Evolutionary conservation across 257 asterid species (phyloP), one percentile per base, ranked within the genome.

Genomic region (Primulina tabacum): DNA sequence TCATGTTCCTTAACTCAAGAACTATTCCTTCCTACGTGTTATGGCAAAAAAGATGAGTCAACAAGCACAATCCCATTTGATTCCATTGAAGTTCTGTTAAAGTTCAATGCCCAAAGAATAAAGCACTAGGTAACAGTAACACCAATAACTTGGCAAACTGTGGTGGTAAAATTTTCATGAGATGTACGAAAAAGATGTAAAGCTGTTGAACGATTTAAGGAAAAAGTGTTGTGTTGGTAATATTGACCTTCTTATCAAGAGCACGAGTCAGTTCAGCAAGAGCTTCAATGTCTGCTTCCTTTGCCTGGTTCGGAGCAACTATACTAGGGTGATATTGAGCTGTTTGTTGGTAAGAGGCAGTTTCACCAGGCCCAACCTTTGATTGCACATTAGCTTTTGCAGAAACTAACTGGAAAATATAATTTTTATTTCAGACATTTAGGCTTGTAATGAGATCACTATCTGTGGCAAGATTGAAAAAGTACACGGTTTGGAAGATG

Each of bases 1-100:
- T 89, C 95, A 91, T 75, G 38, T 74, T 87, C 86, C 87, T 89
- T 74, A 94, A 81, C 84, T 94, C 96, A 26, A 62, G 76, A 82
- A 91, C 88, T 74, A 88, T 64, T 58, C 96, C 96, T 77, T 94
- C 99, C 99, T 94, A 73, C 69, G 78, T 24, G 30, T 72, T 40
- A 79, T 72, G 63, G 56, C 67, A 63, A 77, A 72, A 73, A 67
- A 57, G 69, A 78, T 78, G 78, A 83, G 80, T 77, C 64, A 30
- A 57, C 6, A 50, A 2, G 26, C 34, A 29, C 24, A 60, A 26
- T 30, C 63, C 73, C 73, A 64, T 38, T 37, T 38, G 65, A 24
- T 33, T 24, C 59, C 58, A 65, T 14, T 26, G 50, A 24, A 26
- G 55, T 53, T 29, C 50, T 28, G n/a, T 40, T 30, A 52, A 35